A percentile compares a stretch with the other conserved stretches of the same genome.
Conservation (phyloP, 2,329 filamentous ascomycete species). For the Colletotrichum falcatum region DNA sequence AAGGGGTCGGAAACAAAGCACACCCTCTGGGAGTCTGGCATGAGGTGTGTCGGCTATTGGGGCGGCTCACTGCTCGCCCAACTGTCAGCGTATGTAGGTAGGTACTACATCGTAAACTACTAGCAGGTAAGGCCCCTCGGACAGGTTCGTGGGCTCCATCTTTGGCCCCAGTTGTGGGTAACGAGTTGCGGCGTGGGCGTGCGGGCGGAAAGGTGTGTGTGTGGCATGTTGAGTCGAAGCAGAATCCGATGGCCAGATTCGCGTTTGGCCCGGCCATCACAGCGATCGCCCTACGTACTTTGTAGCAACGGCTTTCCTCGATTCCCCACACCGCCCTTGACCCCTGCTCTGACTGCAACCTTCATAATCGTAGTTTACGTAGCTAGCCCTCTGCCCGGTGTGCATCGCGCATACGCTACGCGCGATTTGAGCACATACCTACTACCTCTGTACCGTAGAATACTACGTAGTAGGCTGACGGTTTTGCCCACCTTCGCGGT, state of each 20-base stretch:
- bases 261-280: slow-evolving; percentile 34
- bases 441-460: too few relatives aligned
- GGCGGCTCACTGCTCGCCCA: background rate
- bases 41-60: background rate
- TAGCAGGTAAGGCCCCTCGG: background rate
- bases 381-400: too few relatives aligned
- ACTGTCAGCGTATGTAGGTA: background rate
- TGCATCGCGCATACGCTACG: too few relatives aligned
- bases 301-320: slow-evolving; percentile 28
- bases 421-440: background rate
- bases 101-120: background rate
- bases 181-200: background rate
- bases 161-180: too few relatives aligned
- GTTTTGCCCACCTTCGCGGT: slow-evolving; percentile 8
- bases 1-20: background rate
- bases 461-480: background rate
- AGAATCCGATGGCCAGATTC: slow-evolving; percentile 40
- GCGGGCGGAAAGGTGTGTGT: background rate
- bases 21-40: too few relatives aligned
- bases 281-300: slow-evolving; percentile 24
- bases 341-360: slow-evolving; percentile 20
- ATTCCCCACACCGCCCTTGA: slow-evolving; percentile 5
- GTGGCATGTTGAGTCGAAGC: slow-evolving; percentile 2
- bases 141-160: background rate
- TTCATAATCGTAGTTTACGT: too few relatives aligned